Evolutionary conservation across 306 rosid genomes (phyloP).

Genomic region (Cicer cuneatum): DNA sequence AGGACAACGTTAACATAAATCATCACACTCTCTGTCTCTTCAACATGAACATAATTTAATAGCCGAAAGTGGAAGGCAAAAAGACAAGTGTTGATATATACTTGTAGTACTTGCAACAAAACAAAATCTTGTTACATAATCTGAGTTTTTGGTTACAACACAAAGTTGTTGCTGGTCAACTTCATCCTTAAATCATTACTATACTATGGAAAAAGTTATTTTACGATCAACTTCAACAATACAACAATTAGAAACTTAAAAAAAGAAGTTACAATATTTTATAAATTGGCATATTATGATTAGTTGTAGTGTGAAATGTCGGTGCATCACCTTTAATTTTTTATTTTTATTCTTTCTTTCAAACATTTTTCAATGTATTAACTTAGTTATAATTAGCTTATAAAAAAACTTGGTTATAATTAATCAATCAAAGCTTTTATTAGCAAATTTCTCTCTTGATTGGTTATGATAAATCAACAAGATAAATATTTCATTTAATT

Average conservation of each 20-base stretch:
- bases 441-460: background rate
- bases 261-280: too few relatives aligned
- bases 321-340: too few relatives aligned
- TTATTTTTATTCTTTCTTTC: background rate
- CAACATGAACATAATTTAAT: slow-evolving; percentile 42
- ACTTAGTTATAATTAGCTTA: background rate
- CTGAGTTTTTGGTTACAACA: slow-evolving; percentile 31
- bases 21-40: slow-evolving; percentile 34
- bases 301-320: too few relatives aligned
- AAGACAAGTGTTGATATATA: slow-evolving; percentile 39
- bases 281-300: too few relatives aligned
- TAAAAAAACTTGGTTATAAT: background rate
- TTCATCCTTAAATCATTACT: background rate
- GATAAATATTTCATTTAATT: too few relatives aligned
- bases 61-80: slow-evolving; percentile 55
- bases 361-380: background rate
- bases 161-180: background rate
- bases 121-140: background rate
- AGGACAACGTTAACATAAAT: background rate
- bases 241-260: too few relatives aligned
- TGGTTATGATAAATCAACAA: too few relatives aligned
- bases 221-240: too few relatives aligned
- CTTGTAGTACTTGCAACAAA: background rate
- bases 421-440: background rate
- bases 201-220: too few relatives aligned